These are phyloP conservation scores for Lentinula lateritia DNA, from an alignment of 768 basidiomycete genomes.

Conservation along the genomic window DNA sequence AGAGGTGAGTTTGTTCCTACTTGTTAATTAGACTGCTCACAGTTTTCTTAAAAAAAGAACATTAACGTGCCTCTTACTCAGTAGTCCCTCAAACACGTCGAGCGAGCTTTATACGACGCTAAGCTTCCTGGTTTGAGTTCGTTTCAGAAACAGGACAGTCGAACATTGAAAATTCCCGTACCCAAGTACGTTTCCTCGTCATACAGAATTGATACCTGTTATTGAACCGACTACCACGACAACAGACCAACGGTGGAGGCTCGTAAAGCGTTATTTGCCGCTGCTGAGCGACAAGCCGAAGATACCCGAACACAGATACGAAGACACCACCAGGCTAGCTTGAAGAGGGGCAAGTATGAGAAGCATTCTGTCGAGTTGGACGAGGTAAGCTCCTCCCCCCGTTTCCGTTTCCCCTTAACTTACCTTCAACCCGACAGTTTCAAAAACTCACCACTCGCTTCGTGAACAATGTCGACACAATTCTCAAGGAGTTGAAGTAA, in stretches of 20 bases:
- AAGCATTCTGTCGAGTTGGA: slow-evolving; percentile 69
- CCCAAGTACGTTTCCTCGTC: slow-evolving; percentile 50
- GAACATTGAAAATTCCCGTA: slow-evolving; percentile 75
- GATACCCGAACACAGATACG: slow-evolving; percentile 73
- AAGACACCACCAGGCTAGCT: slow-evolving; percentile 56
- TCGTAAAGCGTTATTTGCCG: slow-evolving; percentile 46
- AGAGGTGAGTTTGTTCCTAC: slow-evolving; percentile 41
- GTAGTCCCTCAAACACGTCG: slow-evolving; percentile 74
- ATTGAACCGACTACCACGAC: not conserved
- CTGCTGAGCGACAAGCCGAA: slow-evolving; percentile 63
- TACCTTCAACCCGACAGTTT: slow-evolving; percentile 40
- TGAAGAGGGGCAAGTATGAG: slow-evolving; percentile 65
- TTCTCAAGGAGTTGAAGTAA: slow-evolving; percentile 60
- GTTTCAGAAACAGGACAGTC: slow-evolving; percentile 56
- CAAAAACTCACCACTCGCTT: slow-evolving; percentile 65
- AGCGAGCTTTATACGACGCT: slow-evolving; percentile 70
- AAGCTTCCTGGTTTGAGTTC: slow-evolving; percentile 70
- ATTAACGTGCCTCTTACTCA: slow-evolving; percentile 10
- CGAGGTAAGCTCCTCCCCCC: slow-evolving; percentile 40
- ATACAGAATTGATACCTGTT: not conserved
- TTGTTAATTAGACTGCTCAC: not conserved
- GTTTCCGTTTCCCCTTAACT: not conserved
- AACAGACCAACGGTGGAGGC: slow-evolving; percentile 74
- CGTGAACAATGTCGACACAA: slow-evolving; percentile 61
- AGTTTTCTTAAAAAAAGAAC: not conserved